A percentile compares a stretch with the other conserved stretches of the same genome.
These are phyloP conservation scores for Penicillium dipodomyicola DNA, from an alignment of 495 filamentous ascomycete genomes.

Conservation along the genomic window DNA sequence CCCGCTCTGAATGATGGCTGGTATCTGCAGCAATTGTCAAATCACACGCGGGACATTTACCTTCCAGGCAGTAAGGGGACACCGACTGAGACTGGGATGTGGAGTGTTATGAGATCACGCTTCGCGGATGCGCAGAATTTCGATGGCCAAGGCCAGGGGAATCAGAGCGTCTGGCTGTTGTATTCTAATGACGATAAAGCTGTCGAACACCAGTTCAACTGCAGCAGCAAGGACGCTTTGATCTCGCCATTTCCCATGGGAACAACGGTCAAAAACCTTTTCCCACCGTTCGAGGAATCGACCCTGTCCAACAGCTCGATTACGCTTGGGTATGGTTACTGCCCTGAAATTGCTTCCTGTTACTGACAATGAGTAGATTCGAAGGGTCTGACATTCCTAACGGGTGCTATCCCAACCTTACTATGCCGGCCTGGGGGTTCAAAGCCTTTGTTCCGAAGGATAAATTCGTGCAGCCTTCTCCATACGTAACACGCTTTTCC, in stretches of 20 bases:
- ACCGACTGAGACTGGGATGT: slow-evolving; percentile 48
- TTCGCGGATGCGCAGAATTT: slow-evolving; percentile 44
- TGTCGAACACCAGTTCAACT: slow-evolving; percentile 44
- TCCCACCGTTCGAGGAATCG: slow-evolving; percentile 50
- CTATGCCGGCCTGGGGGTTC: slow-evolving; percentile 52
- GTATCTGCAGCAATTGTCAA: slow-evolving; percentile 39
- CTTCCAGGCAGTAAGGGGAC: slow-evolving; percentile 43
- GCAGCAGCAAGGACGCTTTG: slow-evolving; percentile 33
- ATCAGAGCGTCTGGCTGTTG: slow-evolving; percentile 49
- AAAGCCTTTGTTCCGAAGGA: slow-evolving; percentile 54
- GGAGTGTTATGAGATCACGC: slow-evolving; percentile 41
- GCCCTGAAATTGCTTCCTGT: background rate
- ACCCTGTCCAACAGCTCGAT: slow-evolving; percentile 21
- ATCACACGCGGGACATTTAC: slow-evolving; percentile 40
- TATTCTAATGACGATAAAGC: slow-evolving; percentile 48
- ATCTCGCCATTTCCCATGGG: slow-evolving; percentile 43
- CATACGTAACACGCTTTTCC: slow-evolving; percentile 55
- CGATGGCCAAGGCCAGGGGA: slow-evolving; percentile 38
- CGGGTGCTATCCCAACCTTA: slow-evolving; percentile 49
- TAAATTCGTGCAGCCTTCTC: slow-evolving; percentile 42
- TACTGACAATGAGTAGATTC: slow-evolving; percentile 14
- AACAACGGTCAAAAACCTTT: slow-evolving; percentile 48
- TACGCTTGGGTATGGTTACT: slow-evolving; percentile 4
- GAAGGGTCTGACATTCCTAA: slow-evolving; percentile 31
- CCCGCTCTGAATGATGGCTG: slow-evolving; percentile 50